phyloP scores from a whole-genome alignment of 2,329 filamentous ascomycete genomes.

The Neonectria neomacrospora region DNA sequence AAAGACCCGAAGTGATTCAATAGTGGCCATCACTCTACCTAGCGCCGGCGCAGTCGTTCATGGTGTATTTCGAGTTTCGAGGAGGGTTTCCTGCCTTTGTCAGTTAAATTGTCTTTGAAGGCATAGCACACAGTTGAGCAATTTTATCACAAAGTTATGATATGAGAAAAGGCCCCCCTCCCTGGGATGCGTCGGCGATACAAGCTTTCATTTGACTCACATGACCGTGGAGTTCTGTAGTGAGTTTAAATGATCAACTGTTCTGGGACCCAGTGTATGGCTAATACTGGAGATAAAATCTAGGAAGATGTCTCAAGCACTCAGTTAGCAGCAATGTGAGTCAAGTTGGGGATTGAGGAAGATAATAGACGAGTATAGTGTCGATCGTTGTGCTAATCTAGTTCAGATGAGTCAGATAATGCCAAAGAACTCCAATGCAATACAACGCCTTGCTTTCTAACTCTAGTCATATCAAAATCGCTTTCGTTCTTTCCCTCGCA shows the following conservation, averaged over 20 bases:
- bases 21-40: background rate
- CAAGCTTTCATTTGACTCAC: background rate
- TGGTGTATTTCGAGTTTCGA: background rate
- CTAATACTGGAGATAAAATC: background rate
- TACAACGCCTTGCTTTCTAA: slow-evolving; percentile 33
- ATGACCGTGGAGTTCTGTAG: background rate
- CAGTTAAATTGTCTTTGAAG: slow-evolving; percentile 1
- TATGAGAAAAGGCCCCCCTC: background rate
- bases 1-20: background rate
- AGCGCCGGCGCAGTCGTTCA: slow-evolving; percentile 9
- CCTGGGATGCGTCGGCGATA: background rate
- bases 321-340: background rate
- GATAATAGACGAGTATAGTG: slow-evolving; percentile 11
- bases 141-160: slow-evolving; percentile 8
- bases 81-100: background rate
- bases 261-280: background rate
- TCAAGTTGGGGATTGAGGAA: slow-evolving; percentile 4
- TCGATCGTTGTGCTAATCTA: slow-evolving; percentile 9
- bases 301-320: background rate
- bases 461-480: slow-evolving; percentile 47
- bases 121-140: background rate
- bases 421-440: slow-evolving; percentile 15
- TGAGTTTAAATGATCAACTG: background rate
- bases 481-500: slow-evolving; percentile 65
- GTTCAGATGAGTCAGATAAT: slow-evolving; percentile 9